These are phyloP conservation scores for Pyrenula aspistea DNA, from an alignment of 495 filamentous ascomycete genomes.

Conservation along the genomic window DNA sequence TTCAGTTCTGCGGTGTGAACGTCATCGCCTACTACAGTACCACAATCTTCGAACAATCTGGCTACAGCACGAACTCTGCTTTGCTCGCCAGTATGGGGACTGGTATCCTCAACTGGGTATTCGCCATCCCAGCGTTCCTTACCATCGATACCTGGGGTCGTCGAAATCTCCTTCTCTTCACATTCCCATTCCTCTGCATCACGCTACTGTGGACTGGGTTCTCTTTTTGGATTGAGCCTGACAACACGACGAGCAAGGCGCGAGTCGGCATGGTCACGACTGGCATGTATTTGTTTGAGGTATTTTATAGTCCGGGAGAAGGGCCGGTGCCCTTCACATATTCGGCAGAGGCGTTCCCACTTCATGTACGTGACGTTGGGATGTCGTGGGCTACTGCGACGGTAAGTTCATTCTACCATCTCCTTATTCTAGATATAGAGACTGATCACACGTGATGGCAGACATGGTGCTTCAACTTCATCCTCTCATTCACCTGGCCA, in stretches of 20 bases:
- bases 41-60: constrained; percentile 40
- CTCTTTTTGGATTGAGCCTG: constrained; percentile 38
- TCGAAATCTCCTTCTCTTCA: constrained; percentile 49
- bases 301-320: constrained; percentile 43
- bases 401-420: too few relatives aligned
- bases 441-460: background rate
- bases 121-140: constrained; percentile 54
- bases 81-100: constrained; percentile 49
- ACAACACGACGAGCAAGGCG: constrained; percentile 15
- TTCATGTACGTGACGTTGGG: constrained; percentile 53
- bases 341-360: constrained; percentile 45
- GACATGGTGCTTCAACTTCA: constrained; percentile 37
- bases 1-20: constrained; percentile 35
- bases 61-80: constrained; percentile 30
- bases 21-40: constrained; percentile 43
- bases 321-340: constrained; percentile 48
- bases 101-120: constrained; percentile 54
- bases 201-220: constrained; percentile 46
- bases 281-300: constrained; percentile 38
- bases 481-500: constrained; percentile 48
- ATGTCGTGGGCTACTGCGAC: constrained; percentile 51
- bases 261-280: constrained; percentile 35
- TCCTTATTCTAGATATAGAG: constrained; percentile 1
- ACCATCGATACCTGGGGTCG: constrained; percentile 57
- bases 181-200: constrained; percentile 50